Base-by-base conservation (phyloP, 1,139 yeast genomes). In the Arxiozyma bovina region DNA sequence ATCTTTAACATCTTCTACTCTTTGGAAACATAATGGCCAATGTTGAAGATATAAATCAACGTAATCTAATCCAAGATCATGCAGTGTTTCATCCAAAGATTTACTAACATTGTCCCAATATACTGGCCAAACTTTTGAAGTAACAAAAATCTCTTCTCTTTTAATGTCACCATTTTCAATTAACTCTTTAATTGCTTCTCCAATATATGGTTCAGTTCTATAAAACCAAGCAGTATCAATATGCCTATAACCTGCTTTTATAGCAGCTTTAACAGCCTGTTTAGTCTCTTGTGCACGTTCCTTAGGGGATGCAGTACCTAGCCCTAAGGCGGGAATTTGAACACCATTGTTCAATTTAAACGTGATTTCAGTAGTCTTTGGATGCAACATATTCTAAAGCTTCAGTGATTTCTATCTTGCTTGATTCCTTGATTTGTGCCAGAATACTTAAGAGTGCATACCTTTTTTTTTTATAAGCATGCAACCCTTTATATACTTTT, bases 121-220 rank as follows among this genome's bases (percentile, higher is more conserved):
- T 17, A 71, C 62, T 47, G 77, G 78, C 85, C 86, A 81, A 5
- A 81, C 83, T 63, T 82, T 82, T 5, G 85, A 78, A 6, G 86
- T 82, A 59, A 82, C 73, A 62, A 80, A 81, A 12, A 82, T 56
- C 45, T 81, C 86, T 58, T 80, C 82, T 58, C 87, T 74, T 57
- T 74, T 79, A 23, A 78, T 71, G 15, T 71, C 71, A 0, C 81
- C 82, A 54, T 74, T 76, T 3, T 70, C 76, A 57, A 80, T 72
- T 52, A 77, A 66, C 58, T 77, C 78, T 60, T 75, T 72, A 53
- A 80, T 64, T 1, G 80, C 83, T 59, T 76, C 71, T 2, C 84
- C 84, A 45, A 80, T 68, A 54, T 68, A 74, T 53, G 73, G 70
- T 60, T 80, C 84, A 7, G 78, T 73, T 0, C 81, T 80, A 63